These are phyloP conservation scores for Xylaria sp. DNA, from an alignment of 495 filamentous ascomycete species.

Conservation along the genomic window DNA sequence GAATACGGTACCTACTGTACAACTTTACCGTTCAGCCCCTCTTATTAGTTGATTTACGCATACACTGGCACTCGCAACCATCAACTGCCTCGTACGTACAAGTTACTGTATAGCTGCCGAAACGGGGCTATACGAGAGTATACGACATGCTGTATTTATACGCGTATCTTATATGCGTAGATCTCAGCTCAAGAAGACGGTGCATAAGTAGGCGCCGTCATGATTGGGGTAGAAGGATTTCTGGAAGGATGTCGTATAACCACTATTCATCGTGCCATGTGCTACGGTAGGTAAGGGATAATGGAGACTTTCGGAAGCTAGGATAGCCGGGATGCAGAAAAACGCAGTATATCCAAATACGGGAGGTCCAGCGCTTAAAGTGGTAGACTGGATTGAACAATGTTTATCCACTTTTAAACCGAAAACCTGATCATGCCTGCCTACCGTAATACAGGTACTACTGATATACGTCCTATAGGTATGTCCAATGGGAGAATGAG, in stretches of 20 bases:
- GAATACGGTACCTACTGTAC: neutral
- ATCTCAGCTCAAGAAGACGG: neutral
- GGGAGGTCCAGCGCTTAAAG: neutral
- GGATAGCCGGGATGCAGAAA: neutral
- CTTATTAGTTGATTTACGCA: neutral
- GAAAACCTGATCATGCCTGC: neutral
- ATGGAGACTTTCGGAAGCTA: neutral
- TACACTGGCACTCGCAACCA: neutral
- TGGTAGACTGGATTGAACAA: neutral
- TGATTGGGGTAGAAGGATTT: neutral
- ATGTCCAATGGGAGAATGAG: neutral
- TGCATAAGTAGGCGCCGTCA: neutral
- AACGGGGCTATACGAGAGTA: neutral
- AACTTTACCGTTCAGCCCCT: too few relatives aligned
- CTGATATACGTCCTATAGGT: neutral
- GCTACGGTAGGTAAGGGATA: neutral
- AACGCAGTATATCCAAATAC: neutral
- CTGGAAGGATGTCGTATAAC: neutral
- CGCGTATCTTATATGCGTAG: neutral
- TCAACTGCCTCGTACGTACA: neutral
- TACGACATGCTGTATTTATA: neutral
- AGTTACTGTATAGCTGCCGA: neutral
- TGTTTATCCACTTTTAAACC: neutral
- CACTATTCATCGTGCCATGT: neutral
- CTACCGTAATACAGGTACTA: neutral